Evolutionary conservation across 1,284 basidiomycete genomes (phyloP), one percentile per base, ranked within the genome.

Genomic region (Inonotus hispidus): DNA sequence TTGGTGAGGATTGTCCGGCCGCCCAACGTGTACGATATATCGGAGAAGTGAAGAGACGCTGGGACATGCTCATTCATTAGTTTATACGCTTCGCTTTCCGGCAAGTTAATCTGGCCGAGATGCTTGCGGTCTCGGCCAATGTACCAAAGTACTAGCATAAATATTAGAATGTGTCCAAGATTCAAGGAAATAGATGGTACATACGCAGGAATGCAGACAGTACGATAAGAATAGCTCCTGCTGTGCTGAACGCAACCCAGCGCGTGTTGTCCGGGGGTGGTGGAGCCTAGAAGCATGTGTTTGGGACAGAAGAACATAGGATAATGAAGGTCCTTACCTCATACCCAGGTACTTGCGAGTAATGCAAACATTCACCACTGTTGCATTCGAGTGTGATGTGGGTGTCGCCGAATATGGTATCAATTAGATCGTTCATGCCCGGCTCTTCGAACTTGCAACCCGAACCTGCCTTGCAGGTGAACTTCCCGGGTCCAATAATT

Each of bases 11-110:
- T 87, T 2, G 80, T 77, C 60, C 87, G 84, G 47, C 77, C 79
- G 6, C 81, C 82, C 25, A 96, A 82, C 0, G 79, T 80, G 75
- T 98, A 99, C 0, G 90, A 85, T 62, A 98, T 77, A 64, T 88
- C 79, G 59, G 85, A 85, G 76, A 98, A 98, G 71, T 96, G 91
- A 10, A 99, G 81, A 0, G 90, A 87, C 0, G 95, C 92, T 1
- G 96, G 94, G 25, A 98, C 88, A 69, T 98, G 95, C 66, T 98
- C 94, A 2, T 86, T 84, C 91, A 95, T 95, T 47, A 96, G 83
- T 70, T 87, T 89, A 52, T 88, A 81, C 0, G 88, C 83, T 74
- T 95, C 93, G 66, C 85, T 84, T 65, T 90, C 87, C 1, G 92
- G 91, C 0, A 95, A 82, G 35, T 85, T 84, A 66, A 95, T 90